Conservation (phyloP, 441 rosid species). For the Corymbia citriodora region DNA sequence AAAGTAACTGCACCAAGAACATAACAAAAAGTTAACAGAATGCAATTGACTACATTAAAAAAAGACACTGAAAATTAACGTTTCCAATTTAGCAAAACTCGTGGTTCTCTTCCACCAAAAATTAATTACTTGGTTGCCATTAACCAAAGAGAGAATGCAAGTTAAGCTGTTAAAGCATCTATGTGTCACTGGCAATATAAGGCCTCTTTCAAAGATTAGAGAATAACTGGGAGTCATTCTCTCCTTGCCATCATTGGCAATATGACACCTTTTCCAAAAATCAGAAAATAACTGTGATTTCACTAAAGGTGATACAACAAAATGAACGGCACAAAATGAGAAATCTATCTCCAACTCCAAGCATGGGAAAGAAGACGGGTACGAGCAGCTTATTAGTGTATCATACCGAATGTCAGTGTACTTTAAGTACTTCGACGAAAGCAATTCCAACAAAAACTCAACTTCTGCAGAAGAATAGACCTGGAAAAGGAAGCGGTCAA, state of each 20-base stretch:
- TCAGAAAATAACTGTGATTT: background rate
- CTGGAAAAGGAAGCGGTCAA: conserved; percentile 24
- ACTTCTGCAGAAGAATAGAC: conserved; percentile 35
- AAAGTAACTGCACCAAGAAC: conserved; percentile 48
- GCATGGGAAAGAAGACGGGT: background rate
- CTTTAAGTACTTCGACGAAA: conserved; percentile 69
- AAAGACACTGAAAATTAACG: background rate
- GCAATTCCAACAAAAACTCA: conserved; percentile 40
- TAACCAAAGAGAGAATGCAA: background rate
- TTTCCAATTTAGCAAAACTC: background rate
- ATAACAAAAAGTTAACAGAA: background rate
- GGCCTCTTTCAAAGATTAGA: background rate
- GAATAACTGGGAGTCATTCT: background rate
- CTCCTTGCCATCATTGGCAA: background rate
- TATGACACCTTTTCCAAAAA: background rate
- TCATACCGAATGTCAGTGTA: conserved; percentile 73
- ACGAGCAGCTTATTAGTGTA: background rate
- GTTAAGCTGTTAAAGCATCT: background rate
- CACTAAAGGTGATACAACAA: background rate
- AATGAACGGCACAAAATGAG: background rate
- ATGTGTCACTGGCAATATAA: background rate
- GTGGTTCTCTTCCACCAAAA: background rate
- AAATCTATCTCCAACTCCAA: background rate
- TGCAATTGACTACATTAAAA: background rate
- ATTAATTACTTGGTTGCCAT: background rate